Conservation (phyloP, 495 filamentous ascomycete species). For the Glutinoglossum americanum region DNA sequence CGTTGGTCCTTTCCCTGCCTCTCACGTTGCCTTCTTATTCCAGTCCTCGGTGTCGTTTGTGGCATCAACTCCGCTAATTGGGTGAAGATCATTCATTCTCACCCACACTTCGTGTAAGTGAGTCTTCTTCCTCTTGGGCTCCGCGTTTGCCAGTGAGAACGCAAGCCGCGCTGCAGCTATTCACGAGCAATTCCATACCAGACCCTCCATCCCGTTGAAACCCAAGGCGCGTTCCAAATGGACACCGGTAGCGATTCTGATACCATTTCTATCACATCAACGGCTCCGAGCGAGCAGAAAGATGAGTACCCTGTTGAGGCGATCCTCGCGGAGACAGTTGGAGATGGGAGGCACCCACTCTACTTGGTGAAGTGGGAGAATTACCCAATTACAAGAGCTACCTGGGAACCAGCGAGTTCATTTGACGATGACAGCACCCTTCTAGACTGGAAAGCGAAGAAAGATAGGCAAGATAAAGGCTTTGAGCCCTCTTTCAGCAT, state of each 20-base stretch:
- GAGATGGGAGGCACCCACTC: conserved; percentile 16
- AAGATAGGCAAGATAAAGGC: conserved; percentile 22
- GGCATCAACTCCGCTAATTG: too few species aligned
- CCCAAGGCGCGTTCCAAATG: not conserved
- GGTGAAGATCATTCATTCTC: too few species aligned
- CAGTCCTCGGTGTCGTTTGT: too few species aligned
- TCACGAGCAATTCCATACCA: not conserved
- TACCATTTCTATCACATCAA: conserved; percentile 40
- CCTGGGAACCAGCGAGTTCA: conserved; percentile 40
- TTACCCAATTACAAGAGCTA: conserved; percentile 33
- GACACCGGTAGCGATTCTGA: conserved; percentile 24
- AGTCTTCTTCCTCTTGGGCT: too few species aligned
- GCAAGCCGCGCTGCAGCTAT: not conserved
- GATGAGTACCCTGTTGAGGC: conserved; percentile 24
- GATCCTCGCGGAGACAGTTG: conserved; percentile 26
- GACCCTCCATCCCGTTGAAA: not conserved
- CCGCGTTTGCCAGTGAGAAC: too few species aligned
- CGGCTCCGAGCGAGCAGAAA: conserved; percentile 19
- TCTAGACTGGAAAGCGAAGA: conserved; percentile 30
- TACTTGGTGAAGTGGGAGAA: conserved; percentile 49
- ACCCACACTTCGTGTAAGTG: too few species aligned
- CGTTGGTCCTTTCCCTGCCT: not conserved
- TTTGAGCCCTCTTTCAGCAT: conserved; percentile 26
- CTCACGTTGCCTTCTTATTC: not conserved
- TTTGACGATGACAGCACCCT: conserved; percentile 28